phyloP scores from a whole-genome alignment of 164 flowering plant species.

The Brasenia schreberi region DNA sequence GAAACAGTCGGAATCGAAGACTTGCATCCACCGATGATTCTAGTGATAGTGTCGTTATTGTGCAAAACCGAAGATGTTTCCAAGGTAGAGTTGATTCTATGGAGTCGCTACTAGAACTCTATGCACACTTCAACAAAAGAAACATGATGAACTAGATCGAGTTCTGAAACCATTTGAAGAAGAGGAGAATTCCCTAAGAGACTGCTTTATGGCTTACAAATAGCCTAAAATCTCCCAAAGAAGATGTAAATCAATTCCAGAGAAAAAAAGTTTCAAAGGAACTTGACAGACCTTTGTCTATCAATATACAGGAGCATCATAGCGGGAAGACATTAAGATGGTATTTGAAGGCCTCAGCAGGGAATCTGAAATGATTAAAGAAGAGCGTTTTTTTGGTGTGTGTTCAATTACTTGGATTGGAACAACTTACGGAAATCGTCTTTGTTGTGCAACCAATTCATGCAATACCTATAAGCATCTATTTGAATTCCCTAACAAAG shows the following conservation, averaged over 20 bases:
- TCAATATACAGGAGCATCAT: too few relatives aligned
- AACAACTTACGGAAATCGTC: not conserved
- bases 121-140: constrained; percentile 40
- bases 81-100: constrained; percentile 36
- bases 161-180: constrained; percentile 59
- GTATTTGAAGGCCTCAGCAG: too few relatives aligned
- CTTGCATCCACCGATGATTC: not conserved
- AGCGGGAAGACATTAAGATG: too few relatives aligned
- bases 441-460: not conserved
- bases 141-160: constrained; percentile 49
- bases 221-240: constrained; percentile 19
- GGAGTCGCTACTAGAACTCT: constrained; percentile 47
- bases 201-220: constrained; percentile 76
- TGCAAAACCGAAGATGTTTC: not conserved
- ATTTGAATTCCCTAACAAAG: too few relatives aligned
- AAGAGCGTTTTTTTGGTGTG: too few relatives aligned
- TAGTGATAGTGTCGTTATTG: not conserved
- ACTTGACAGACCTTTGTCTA: not conserved
- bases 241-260: not conserved
- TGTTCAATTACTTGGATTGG: too few relatives aligned
- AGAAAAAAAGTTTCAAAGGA: not conserved
- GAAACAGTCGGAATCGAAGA: too few relatives aligned
- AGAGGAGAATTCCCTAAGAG: constrained; percentile 67
- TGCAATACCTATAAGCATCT: too few relatives aligned
- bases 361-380: too few relatives aligned